These are phyloP conservation scores for Lyophyllum atratum DNA, from an alignment of 768 basidiomycete species.

Conservation along the genomic window DNA sequence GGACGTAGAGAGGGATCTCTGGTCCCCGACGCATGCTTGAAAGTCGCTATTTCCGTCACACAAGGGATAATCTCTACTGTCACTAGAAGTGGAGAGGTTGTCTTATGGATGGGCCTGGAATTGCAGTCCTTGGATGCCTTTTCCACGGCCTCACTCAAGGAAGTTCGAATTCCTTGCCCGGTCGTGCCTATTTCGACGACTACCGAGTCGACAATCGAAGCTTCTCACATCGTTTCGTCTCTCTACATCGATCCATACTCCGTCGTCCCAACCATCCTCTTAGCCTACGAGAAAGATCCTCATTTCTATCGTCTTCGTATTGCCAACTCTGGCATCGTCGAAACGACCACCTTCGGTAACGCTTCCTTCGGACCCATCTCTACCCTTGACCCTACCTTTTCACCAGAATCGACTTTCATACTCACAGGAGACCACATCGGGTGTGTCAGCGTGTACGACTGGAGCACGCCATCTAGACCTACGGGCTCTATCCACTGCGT, in stretches of 20 bases:
- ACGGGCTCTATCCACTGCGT: constrained; percentile 31
- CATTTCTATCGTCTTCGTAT: constrained; percentile 55
- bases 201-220: constrained; percentile 16
- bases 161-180: constrained; percentile 39
- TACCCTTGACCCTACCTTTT: constrained; percentile 50
- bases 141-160: constrained; percentile 20
- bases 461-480: constrained; percentile 25
- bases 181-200: constrained; percentile 13
- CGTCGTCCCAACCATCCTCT: constrained; percentile 41
- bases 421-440: constrained; percentile 69
- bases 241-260: constrained; percentile 30
- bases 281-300: constrained; percentile 50
- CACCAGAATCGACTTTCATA: constrained; percentile 48
- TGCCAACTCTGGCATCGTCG: constrained; percentile 25
- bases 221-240: constrained; percentile 8
- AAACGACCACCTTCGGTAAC: constrained; percentile 51
- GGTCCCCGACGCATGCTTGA: constrained; percentile 51
- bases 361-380: constrained; percentile 53
- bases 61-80: constrained; percentile 51
- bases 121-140: constrained; percentile 19
- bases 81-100: constrained; percentile 56
- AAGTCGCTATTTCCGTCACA: constrained; percentile 45
- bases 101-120: constrained; percentile 53
- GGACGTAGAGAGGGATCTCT: constrained; percentile 32
- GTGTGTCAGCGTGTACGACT: constrained; percentile 62